Conservation (phyloP, 768 basidiomycete species). For the Lactarius sp. region DNA sequence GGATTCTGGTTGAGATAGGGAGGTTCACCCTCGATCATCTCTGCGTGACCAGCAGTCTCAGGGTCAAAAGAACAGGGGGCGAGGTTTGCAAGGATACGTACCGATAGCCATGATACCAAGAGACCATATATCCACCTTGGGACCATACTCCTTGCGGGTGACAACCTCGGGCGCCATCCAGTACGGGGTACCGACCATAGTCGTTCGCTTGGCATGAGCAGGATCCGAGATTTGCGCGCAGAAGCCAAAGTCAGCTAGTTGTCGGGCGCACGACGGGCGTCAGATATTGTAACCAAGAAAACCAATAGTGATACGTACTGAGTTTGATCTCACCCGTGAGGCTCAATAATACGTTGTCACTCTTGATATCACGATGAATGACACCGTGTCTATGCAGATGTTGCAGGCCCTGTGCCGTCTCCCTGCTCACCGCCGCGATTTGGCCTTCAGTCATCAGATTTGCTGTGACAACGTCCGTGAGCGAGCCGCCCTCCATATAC, state of each 20-base stretch:
- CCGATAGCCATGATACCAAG: conserved; percentile 96
- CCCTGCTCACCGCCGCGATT: conserved; percentile 93
- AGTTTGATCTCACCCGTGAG: conserved; percentile 96
- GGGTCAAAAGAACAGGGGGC: background rate
- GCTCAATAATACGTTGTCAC: conserved; percentile 91
- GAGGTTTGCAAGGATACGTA: conserved; percentile 33
- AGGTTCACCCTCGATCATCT: conserved; percentile 98
- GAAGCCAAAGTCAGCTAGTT: conserved; percentile 94
- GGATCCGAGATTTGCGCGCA: conserved; percentile 89
- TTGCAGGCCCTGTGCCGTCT: conserved; percentile 88
- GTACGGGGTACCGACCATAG: conserved; percentile 98
- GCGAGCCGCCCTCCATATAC: conserved; percentile 95
- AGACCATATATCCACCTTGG: conserved; percentile 98
- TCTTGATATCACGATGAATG: conserved; percentile 99
- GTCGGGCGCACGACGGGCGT: background rate
- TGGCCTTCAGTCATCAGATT: conserved; percentile 98
- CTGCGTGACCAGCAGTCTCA: conserved; percentile 36
- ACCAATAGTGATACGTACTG: conserved; percentile 52
- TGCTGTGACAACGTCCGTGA: conserved; percentile 94
- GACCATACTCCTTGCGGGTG: conserved; percentile 94
- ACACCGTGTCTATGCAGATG: conserved; percentile 95
- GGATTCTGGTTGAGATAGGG: conserved; percentile 97
- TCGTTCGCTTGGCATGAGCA: conserved; percentile 86
- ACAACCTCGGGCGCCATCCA: conserved; percentile 99
- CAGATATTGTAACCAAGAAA: background rate